Base-by-base conservation (phyloP, 345 rosid species). In the Geranium rotundifolium region DNA sequence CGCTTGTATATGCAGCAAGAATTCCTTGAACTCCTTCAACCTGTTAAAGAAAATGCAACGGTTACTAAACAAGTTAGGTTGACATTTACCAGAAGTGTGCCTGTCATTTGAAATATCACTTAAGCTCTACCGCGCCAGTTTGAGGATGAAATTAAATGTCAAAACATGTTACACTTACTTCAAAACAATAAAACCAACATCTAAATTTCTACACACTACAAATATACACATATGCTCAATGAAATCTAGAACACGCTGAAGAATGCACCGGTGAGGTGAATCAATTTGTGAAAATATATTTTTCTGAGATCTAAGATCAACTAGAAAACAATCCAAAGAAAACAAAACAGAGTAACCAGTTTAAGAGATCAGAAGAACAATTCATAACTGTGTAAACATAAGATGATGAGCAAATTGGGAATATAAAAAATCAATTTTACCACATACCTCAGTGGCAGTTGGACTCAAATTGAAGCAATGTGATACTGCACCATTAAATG, bases 21-120 rank as follows among this genome's bases (percentile, higher is more conserved):
- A 91, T 84, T 69, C 98, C 95, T 67, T 82, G 82, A 70, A 89
- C 78, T 60, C 96, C 95, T 52, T 77, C 92, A 66, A 89, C 96
- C 98, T 91, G 64, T 69, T 65, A 62, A 58, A 19, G 3, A 9
- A 57, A 57, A 57, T 14, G 4, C 29, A 57, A 4, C 23, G 16
- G 29, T 57, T 20, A 7, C 19, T 57, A 19, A 19, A 57, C 8
- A 29, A 57, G 29, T 52, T 19, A 4, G 31, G 50, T 2, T 9
- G 0, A 2, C 17, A n/a, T 19, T 17, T 37, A 50, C 16, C 8
- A 15, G 23, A 64, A 56, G 15, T 3, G 10, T 3, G 12, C 50
- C 50, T 13, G 12, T 41, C 50, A 41, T 41, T 41, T 3, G 14
- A 12, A 41, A 41, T 41, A 41, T 41, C 9, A 41, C 13, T 41